Evolutionary conservation across 2,329 filamentous ascomycete genomes (phyloP), one percentile per base, ranked within the genome.

Genomic region (Trichoderma koningii): DNA sequence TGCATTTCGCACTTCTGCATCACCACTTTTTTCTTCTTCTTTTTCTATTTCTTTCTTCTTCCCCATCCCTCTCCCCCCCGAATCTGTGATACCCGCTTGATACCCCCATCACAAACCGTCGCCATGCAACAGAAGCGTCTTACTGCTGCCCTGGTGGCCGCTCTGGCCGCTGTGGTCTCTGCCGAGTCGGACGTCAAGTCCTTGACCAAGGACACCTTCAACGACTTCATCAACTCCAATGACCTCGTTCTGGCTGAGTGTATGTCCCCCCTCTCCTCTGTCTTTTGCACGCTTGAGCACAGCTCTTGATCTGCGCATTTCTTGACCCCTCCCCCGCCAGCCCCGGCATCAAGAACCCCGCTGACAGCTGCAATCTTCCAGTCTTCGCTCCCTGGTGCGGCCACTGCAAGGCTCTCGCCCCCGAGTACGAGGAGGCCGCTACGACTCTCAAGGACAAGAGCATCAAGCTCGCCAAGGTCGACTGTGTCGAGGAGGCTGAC

Each of bases 301-400:
- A 17, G 28, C 38, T n/a, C 9, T 53, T 34, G 28, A 28, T n/a
- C n/a, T 41, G 12, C 19, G 10, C 14, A 55, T 23, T 4, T 12
- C 26, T 34, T 52, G 55, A 45, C 59, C 4, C 41, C 52, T 42
- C 15, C 55, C 42, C 60, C 26, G 45, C 34, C 45, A 45, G 28
- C 21, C 44, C n/a, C 26, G 50, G 53, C 48, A 52, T 45, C 55
- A 41, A 19, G 38, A 38, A 28, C 63, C 42, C 66, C 53, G 66
- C 79, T 85, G 74, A 84, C 75, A 51, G 47, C 45, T 4, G 15
- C 34, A 38, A 30, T 51, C 26, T 63, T 55, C 7, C 68, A 92
- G 90, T 97, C 87, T 97, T 92, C 78, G 94, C 94, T 71, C 93
- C 94, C 72, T 96, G 94, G 93, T 96, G 91, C 73, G 94, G 93